Base-by-base conservation (phyloP, 2,329 filamentous ascomycete genomes). In the Metarhizium sp. region DNA sequence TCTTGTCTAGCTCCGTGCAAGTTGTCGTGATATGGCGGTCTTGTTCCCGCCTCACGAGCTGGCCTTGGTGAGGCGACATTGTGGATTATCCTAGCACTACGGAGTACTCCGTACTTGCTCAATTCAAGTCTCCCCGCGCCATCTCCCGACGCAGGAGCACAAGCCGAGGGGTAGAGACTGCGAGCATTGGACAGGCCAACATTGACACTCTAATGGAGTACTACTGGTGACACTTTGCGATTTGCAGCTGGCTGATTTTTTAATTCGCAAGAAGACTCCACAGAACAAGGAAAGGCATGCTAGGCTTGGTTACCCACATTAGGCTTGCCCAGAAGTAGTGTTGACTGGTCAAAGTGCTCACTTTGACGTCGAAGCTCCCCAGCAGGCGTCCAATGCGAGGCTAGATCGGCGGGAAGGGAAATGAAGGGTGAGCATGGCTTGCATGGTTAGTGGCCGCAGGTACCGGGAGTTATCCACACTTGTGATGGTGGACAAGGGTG, bases 401-500 rank as follows among this genome's bases (percentile, higher is more conserved):
- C 46, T 51, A 16, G 55, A 56, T 56, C 51, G 51, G 36, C 47
- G 30, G 49, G 52, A 51, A 48, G 36, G 52, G 55, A 55, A 57
- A 57, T 57, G 52, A 55, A 56, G 47, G 55, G 51, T 29, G 40
- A 50, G 48, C 55, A 53, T 53, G 55, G 55, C 51, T 45, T 54
- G 55, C 55, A 57, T 51, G 47, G 34, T 34, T 52, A 54, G 49
- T 43, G 52, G 55, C 52, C 20, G 25, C 52, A 49, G 52, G 34
- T 45, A 52, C 47, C 25, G 29, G 42, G 49, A 40, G 32, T 29
- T 8, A 29, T 14, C 50, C 50, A 14, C 47, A 36, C 46, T 43
- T 8, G 8, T 36, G 34, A 36, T 36, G 13, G 14, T 3, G 38
- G 38, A 40, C 38, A 40, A 40, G 38, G 38, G 38, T 16, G 13